phyloP scores from a whole-genome alignment of 2,329 filamentous ascomycete species.

The Aspergillus felis region DNA sequence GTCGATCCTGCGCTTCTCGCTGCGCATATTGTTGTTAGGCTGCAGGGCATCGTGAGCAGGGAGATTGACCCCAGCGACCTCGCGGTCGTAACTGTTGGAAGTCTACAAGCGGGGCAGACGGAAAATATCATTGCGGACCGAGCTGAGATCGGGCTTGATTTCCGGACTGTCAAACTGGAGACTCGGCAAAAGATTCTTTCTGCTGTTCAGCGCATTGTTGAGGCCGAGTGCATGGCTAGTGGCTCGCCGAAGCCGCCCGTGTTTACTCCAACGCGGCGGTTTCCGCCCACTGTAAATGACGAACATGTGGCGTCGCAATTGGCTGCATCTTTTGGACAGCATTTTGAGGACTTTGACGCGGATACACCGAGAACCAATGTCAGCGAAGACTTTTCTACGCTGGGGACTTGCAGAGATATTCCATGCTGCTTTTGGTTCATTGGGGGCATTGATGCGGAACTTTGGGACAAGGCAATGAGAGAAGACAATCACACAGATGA shows the following conservation, averaged over 20 bases:
- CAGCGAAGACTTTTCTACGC: slow-evolving; percentile 57
- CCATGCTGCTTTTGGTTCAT: slow-evolving; percentile 56
- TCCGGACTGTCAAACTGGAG: slow-evolving; percentile 45
- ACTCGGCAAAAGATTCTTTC: slow-evolving; percentile 47
- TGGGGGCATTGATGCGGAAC: slow-evolving; percentile 49
- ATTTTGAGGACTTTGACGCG: slow-evolving; percentile 44
- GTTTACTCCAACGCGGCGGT: slow-evolving; percentile 46
- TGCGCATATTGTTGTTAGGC: slow-evolving; percentile 50
- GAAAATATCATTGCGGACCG: slow-evolving; percentile 59
- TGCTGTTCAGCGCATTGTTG: slow-evolving; percentile 52
- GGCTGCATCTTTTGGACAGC: slow-evolving; percentile 42
- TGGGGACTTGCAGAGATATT: slow-evolving; percentile 48
- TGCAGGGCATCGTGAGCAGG: slow-evolving; percentile 58
- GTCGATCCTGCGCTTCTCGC: slow-evolving; percentile 59
- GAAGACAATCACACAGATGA: slow-evolving; percentile 43
- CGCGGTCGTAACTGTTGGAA: slow-evolving; percentile 57
- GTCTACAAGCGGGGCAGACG: slow-evolving; percentile 55
- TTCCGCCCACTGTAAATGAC: slow-evolving; percentile 55
- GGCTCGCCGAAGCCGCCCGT: slow-evolving; percentile 47
- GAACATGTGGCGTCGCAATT: slow-evolving; percentile 40
- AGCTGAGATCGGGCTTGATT: slow-evolving; percentile 54
- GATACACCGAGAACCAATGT: slow-evolving; percentile 31
- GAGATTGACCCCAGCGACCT: slow-evolving; percentile 52
- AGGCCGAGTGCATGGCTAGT: slow-evolving; percentile 52
- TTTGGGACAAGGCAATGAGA: slow-evolving; percentile 49